Conservation (phyloP, 192 early-diverging fungal genomes). For the Powellomyces hirtus region DNA sequence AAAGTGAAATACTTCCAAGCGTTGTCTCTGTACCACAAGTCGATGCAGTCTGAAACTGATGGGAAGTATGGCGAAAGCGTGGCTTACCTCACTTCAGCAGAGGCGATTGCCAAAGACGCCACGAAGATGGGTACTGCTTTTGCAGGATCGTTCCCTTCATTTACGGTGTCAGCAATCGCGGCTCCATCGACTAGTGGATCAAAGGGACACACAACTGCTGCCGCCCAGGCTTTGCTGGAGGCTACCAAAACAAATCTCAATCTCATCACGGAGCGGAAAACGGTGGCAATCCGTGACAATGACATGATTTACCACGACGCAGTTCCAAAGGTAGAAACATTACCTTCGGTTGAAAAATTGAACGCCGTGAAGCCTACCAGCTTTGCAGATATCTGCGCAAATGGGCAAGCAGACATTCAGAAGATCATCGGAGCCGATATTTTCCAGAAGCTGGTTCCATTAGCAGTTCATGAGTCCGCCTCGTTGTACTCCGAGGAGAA, state of each 20-base stretch:
- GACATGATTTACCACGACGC: conserved; percentile 93
- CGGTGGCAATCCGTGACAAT: conserved; percentile 78
- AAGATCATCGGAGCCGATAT: conserved; percentile 89
- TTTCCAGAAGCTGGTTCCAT: conserved; percentile 82
- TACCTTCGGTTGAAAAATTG: conserved; percentile 80
- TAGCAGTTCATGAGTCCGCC: conserved; percentile 90
- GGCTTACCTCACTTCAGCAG: conserved; percentile 73
- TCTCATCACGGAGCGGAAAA: conserved; percentile 69
- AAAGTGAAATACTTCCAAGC: conserved; percentile 88
- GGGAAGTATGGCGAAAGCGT: conserved; percentile 84
- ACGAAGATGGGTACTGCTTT: conserved; percentile 72
- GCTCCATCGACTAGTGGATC: conserved; percentile 31
- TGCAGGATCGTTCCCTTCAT: conserved; percentile 56
- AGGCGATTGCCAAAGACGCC: conserved; percentile 81
- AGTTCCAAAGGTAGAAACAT: conserved; percentile 73
- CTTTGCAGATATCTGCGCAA: conserved; percentile 71
- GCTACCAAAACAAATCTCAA: conserved; percentile 64
- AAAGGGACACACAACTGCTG: conserved; percentile 49
- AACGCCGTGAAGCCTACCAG: conserved; percentile 77
- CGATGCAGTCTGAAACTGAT: conserved; percentile 71
- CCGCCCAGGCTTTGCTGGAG: conserved; percentile 71
- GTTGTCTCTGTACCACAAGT: conserved; percentile 82
- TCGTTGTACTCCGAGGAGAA: conserved; percentile 96
- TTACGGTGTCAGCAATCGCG: conserved; percentile 54
- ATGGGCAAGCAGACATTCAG: conserved; percentile 69